phyloP scores from a whole-genome alignment of 345 rosid species.

The rapeseed (Brassica napus) region Da-Ae NC_063452.1:27492001-27492500 shows the following conservation, averaged over 20 bases:
- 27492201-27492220: not conserved
- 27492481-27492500: slow-evolving; percentile 74
- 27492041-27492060: no score
- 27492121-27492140: not conserved
- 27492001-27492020: no score
- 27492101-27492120: not conserved
- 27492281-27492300: not conserved
- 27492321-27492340: slow-evolving; percentile 64
- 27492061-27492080: no score
- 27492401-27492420: slow-evolving; percentile 63
- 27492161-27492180: not conserved
- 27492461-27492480: slow-evolving; percentile 83
- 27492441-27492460: slow-evolving; percentile 51
- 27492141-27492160: not conserved
- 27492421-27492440: slow-evolving; percentile 48
- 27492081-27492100: not conserved
- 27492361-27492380: slow-evolving; percentile 63
- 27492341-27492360: slow-evolving; percentile 68
- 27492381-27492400: slow-evolving; percentile 84
- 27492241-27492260: not conserved
- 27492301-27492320: slow-evolving; percentile 50
- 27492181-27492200: not conserved
- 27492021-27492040: no score
- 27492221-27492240: not conserved
- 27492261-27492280: not conserved